Evolutionary conservation across 495 filamentous ascomycete species (phyloP), one percentile per base, ranked within the genome.

Genomic region (Podospora fimiseda): DNA sequence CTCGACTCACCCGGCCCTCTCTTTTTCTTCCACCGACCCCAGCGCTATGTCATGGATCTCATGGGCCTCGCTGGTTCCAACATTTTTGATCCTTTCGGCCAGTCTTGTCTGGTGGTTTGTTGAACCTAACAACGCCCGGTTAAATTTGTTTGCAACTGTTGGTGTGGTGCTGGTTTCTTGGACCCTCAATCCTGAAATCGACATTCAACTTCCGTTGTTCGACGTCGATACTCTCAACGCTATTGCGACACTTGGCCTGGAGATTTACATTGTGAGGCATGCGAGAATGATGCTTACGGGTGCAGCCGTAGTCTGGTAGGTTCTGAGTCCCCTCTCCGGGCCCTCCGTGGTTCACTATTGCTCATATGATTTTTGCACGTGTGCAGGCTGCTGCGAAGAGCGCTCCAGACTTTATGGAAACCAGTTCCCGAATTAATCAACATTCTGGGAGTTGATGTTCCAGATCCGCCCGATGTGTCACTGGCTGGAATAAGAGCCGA

Each of bases 401-500:
- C 87, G 46, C 91, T 86, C 70, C 85, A 89, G 61, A 89, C 95
- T 20, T 78, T 95, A 33, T 83, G 88, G 65, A 95, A 90, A 47
- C 88, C 93, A 8, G 89, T 96, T 30, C 87, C 92, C 43, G 84
- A 94, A 39, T 80, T 98, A 33, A 89, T 96, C 52, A 84, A 84
- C 58, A 84, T 96, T 33, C 80, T 98, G 18, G 93, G 93, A 27
- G 82, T 96, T 56, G 94, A 98, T 59, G 88, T 96, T 18, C 93
- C 93, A 48, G 82, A 89, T 45, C 81, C 90, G 18, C 93, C 93
- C 20, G 82, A 91, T 52, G 86, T 97, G 21, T 94, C 90, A 24
- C 78, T 98, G n/a, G 90, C 91, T 46, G 89, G 87, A 45, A 89
- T 98, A 53, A 86, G 85, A 46, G 75, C 89, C 21, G 88, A 92